Percentiles rank a stretch among this genome's conserved stretches.
Conservation (phyloP, 768 basidiomycete genomes). For the Leccinum uliginosum region DNA sequence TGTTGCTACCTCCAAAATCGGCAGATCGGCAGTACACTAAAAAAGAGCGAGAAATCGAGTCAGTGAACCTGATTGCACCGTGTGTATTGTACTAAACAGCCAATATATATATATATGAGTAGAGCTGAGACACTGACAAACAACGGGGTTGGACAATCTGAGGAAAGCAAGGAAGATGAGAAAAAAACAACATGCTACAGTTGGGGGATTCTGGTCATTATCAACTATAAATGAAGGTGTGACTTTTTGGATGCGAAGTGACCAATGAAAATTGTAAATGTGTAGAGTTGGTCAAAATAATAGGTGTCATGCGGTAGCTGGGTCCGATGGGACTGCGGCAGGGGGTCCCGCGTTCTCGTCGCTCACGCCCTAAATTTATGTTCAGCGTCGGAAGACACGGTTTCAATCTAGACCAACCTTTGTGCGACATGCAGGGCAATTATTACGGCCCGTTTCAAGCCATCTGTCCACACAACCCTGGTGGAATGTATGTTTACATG, state of each 20-base stretch:
- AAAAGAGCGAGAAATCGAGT: slow-evolving; percentile 1
- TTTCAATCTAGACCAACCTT: slow-evolving; percentile 42
- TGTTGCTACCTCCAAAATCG: neutral
- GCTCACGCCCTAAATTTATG: slow-evolving; percentile 21
- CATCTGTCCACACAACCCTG: slow-evolving; percentile 84
- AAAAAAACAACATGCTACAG: slow-evolving; percentile 27
- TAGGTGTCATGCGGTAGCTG: slow-evolving; percentile 8
- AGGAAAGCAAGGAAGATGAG: slow-evolving; percentile 5
- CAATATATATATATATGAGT: slow-evolving; percentile 24
- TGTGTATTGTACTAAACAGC: slow-evolving; percentile 16
- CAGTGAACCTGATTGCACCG: slow-evolving; percentile 7
- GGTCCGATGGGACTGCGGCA: slow-evolving; percentile 1
- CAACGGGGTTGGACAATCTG: slow-evolving; percentile 8
- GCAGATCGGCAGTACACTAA: slow-evolving; percentile 12
- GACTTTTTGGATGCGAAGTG: slow-evolving; percentile 7
- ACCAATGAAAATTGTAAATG: slow-evolving; percentile 1
- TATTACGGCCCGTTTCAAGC: slow-evolving; percentile 81
- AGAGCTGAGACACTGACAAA: slow-evolving; percentile 6
- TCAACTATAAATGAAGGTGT: slow-evolving; percentile 14
- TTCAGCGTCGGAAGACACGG: neutral
- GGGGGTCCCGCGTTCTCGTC: slow-evolving; percentile 16
- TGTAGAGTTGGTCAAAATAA: neutral
- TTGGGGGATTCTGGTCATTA: slow-evolving; percentile 6
- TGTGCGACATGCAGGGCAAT: slow-evolving; percentile 87
- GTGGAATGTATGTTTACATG: slow-evolving; percentile 89